Base-by-base conservation (phyloP, 1,284 basidiomycete genomes). In the Puccinia triticina region DNA sequence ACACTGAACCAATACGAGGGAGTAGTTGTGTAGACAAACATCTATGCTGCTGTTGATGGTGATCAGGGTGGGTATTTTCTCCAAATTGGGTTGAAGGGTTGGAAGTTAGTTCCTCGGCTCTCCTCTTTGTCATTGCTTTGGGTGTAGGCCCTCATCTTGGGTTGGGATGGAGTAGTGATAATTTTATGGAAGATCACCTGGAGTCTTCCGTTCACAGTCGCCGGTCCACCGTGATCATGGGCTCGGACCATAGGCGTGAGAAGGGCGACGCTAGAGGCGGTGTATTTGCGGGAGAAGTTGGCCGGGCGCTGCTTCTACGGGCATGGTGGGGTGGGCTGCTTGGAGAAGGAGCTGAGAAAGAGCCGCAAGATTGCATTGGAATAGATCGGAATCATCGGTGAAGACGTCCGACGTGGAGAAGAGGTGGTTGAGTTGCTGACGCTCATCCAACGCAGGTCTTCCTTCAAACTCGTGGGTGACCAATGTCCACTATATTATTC, bases 181-280 rank as follows among this genome's bases (percentile, higher is more conserved):
- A 61, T 37, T 7, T 75, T n/a, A 12, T 75, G 73, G 37, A 75
- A 16, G 21, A 75, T 75, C 0, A 55, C 73, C 34, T 61, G 53
- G 18, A 75, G 50, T 37, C 61, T 37, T 1, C 29, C 73, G 40
- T 75, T 75, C n/a, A 75, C 73, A 5, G n/a, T 59, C 11, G 14
- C 32, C 5, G 37, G 37, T 4, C 53, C 50, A 0, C 55, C 34
- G 29, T 37, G 40, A 16, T 40, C 26, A 26, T 75, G 73, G 8
- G 32, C 26, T 26, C 55, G 50, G 8, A 43, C 55, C 73, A 75
- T 75, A 23, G 73, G 73, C 14, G 55, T 75, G 32, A 75, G 37
- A 2, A 75, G 73, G n/a, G 73, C 55, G 12, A 75, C 55, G n/a
- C 61, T 59, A 4, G 73, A 75, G 55, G 73, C 40, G 50, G 73